A percentile compares a stretch with the other conserved stretches of the same genome.
phyloP scores from a whole-genome alignment of 495 filamentous ascomycete genomes.

The Staphylotrichum tortipilum region DNA sequence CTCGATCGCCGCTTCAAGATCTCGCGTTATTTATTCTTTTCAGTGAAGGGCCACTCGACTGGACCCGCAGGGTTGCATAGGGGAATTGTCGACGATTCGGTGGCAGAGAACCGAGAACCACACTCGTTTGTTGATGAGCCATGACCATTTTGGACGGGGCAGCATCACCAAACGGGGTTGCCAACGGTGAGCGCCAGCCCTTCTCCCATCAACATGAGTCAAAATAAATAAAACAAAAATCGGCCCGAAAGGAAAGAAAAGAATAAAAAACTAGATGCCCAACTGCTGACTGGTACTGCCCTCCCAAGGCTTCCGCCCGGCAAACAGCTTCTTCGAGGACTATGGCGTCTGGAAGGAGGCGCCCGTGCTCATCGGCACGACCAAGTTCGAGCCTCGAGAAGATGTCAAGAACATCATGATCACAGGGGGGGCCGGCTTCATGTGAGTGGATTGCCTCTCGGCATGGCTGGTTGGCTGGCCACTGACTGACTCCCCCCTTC shows the following conservation, averaged over 20 bases:
- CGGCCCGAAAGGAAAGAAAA: not conserved
- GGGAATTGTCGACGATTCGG: not conserved
- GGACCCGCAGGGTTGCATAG: not conserved
- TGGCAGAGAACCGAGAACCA: too few relatives aligned
- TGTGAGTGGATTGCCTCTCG: too few relatives aligned
- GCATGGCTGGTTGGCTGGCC: too few relatives aligned
- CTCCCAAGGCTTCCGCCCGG: constrained; percentile 2
- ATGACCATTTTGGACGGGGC: constrained; percentile 3
- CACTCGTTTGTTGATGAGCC: not conserved
- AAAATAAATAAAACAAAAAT: not conserved
- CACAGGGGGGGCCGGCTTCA: constrained; percentile 65
- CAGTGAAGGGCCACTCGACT: not conserved
- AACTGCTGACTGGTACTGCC: not conserved
- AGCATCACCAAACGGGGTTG: not conserved
- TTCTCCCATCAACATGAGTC: too few relatives aligned
- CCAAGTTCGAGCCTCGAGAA: constrained; percentile 51
- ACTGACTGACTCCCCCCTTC: constrained; percentile 4
- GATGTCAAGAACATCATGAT: constrained; percentile 65
- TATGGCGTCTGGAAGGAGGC: constrained; percentile 56
- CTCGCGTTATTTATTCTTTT: not conserved
- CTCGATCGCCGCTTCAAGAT: not conserved
- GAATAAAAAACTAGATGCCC: not conserved
- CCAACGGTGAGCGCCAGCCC: constrained; percentile 3
- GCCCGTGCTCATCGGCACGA: constrained; percentile 54
- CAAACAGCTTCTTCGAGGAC: constrained; percentile 41